These are phyloP conservation scores for Chondrus crispus DNA, from an alignment of 23 red algal species.

Conservation along the genomic window DNA sequence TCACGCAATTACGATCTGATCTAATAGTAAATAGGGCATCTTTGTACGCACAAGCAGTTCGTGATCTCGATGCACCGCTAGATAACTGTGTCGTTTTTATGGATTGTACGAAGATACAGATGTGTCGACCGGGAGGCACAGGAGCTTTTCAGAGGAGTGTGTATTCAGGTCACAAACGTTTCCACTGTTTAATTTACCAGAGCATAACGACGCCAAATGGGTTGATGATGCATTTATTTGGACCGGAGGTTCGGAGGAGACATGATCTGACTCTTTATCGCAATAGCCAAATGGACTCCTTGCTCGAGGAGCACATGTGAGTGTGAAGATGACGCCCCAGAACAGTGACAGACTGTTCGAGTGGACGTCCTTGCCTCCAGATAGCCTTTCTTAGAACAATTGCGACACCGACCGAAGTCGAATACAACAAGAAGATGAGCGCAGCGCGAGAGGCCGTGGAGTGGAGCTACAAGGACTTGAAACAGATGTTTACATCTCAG, in stretches of 20 bases:
- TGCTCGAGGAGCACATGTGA: not conserved
- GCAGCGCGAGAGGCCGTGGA: not conserved
- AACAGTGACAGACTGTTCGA: not conserved
- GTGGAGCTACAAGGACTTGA: not conserved
- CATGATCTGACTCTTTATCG: not conserved
- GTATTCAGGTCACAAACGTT: not conserved
- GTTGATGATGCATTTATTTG: not conserved
- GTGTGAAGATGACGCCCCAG: not conserved
- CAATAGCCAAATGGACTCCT: not conserved
- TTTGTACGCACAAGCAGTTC: not conserved
- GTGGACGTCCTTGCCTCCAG: not conserved
- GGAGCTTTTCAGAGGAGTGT: not conserved
- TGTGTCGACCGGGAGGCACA: not conserved
- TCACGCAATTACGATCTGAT: not conserved
- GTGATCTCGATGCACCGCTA: not conserved
- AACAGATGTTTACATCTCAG: too few species aligned
- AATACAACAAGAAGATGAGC: not conserved
- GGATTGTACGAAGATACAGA: not conserved
- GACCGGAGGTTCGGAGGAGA: not conserved
- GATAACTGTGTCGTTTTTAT: conserved; percentile 7
- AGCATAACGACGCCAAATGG: not conserved
- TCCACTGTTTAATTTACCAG: not conserved
- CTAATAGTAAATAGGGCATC: not conserved
- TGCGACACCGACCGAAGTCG: not conserved
- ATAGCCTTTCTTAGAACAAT: not conserved